phyloP scores from a whole-genome alignment of 2,329 filamentous ascomycete genomes.

The Sporothrix pallida region DNA sequence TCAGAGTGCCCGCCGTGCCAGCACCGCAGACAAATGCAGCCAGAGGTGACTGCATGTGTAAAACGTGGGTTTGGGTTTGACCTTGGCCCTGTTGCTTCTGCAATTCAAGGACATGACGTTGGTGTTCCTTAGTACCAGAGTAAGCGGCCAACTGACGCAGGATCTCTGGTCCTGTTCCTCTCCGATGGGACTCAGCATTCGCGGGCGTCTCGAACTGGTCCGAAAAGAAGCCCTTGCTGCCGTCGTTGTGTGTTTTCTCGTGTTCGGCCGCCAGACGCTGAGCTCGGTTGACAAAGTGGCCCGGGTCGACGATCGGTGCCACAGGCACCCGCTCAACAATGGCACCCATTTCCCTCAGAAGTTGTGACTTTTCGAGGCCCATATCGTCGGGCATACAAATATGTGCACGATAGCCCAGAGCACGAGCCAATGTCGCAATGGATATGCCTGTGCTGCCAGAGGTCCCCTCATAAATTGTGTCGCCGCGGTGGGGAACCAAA shows the following conservation, averaged over 20 bases:
- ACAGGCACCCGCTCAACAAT: slow-evolving; percentile 89
- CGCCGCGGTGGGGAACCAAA: slow-evolving; percentile 78
- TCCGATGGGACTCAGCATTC: slow-evolving; percentile 85
- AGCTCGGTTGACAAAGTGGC: slow-evolving; percentile 94
- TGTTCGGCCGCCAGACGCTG: slow-evolving; percentile 77
- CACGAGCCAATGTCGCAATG: slow-evolving; percentile 84
- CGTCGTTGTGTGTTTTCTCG: slow-evolving; percentile 59
- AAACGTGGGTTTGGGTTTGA: background rate
- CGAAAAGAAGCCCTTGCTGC: slow-evolving; percentile 85
- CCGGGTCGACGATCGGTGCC: slow-evolving; percentile 89
- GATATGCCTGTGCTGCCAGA: slow-evolving; percentile 97
- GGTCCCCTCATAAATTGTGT: slow-evolving; percentile 97
- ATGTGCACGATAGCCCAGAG: slow-evolving; percentile 87
- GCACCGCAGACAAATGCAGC: slow-evolving; percentile 93
- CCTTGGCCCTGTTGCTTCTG: background rate
- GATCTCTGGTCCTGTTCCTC: slow-evolving; percentile 88
- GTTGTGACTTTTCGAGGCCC: slow-evolving; percentile 83
- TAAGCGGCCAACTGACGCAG: slow-evolving; percentile 68
- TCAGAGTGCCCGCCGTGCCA: slow-evolving; percentile 91
- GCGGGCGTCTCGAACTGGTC: slow-evolving; percentile 94
- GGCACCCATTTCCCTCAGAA: slow-evolving; percentile 88
- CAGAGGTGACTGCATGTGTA: slow-evolving; percentile 47
- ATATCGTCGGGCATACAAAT: slow-evolving; percentile 98
- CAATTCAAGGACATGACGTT: background rate
- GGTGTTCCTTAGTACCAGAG: background rate